Evolutionary conservation across 257 asterid species (phyloP).

Genomic region (Solanum sitiens): DNA sequence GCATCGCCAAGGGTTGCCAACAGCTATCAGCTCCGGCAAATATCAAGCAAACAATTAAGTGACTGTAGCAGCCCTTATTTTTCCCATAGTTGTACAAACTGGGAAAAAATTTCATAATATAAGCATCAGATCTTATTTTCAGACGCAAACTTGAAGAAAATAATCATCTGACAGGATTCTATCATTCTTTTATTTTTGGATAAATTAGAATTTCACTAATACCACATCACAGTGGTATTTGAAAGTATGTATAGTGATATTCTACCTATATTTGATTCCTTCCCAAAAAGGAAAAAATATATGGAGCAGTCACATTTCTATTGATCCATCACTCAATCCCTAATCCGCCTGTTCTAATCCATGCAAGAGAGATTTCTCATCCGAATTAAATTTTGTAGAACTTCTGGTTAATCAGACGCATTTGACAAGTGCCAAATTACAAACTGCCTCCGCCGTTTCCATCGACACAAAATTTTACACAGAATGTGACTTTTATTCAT

Average conservation of each 20-base stretch:
- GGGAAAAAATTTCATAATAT: not conserved
- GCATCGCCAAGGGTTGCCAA: not conserved
- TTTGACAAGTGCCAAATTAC: not conserved
- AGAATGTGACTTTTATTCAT: not conserved
- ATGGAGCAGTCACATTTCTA: not conserved
- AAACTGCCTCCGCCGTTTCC: not conserved
- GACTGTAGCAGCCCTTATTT: not conserved
- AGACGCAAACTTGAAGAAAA: not conserved
- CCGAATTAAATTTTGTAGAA: not conserved
- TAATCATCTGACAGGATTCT: not conserved
- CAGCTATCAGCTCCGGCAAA: not conserved
- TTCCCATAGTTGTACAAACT: not conserved
- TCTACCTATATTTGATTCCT: not conserved
- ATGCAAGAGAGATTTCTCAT: not conserved
- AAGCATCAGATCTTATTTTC: not conserved
- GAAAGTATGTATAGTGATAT: not conserved
- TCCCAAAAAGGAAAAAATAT: not conserved
- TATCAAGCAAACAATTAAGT: not conserved
- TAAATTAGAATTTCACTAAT: not conserved
- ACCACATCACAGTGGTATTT: not conserved
- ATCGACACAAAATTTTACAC: not conserved
- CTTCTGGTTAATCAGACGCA: not conserved
- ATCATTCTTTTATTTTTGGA: not conserved
- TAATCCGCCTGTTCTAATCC: not conserved
- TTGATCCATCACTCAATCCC: not conserved